Conservation (phyloP, 2,329 filamentous ascomycete genomes). For the Claviceps sorghi region DNA sequence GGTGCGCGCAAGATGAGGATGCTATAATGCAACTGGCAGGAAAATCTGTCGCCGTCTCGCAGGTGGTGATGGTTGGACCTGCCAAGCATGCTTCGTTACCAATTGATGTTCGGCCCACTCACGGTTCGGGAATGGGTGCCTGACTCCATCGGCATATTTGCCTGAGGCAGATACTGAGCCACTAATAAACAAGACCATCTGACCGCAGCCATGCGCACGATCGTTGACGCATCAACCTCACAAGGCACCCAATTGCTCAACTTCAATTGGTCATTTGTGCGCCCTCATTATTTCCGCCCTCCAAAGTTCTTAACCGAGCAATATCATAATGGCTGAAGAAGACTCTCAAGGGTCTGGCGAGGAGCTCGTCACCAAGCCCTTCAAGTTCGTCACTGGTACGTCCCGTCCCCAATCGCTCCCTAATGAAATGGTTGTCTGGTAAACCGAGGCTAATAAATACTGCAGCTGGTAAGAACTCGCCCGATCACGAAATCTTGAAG, state of each 20-base stretch:
- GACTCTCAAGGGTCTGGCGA: too few relatives aligned
- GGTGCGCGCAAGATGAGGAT: slow-evolving; percentile 11
- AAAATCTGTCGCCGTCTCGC: slow-evolving; percentile 15
- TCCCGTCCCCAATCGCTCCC: slow-evolving; percentile 22
- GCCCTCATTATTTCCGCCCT: slow-evolving; percentile 2
- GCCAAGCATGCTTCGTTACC: slow-evolving; percentile 22
- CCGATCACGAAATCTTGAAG: slow-evolving; percentile 5
- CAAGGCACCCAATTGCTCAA: background rate
- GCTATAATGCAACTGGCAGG: slow-evolving; percentile 15
- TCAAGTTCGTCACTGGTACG: slow-evolving; percentile 99
- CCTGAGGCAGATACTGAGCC: slow-evolving; percentile 26
- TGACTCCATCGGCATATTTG: slow-evolving; percentile 21
- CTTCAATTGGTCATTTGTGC: slow-evolving; percentile 12
- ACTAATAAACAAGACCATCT: slow-evolving; percentile 23
- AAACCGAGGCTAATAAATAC: slow-evolving; percentile 27
- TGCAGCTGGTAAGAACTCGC: slow-evolving; percentile 29
- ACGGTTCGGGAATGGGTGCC: slow-evolving; percentile 16
- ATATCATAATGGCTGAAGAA: slow-evolving; percentile 73
- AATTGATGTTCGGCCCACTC: slow-evolving; percentile 18
- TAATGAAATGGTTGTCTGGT: slow-evolving; percentile 20
- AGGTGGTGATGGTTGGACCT: slow-evolving; percentile 15
- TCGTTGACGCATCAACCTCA: slow-evolving; percentile 18
- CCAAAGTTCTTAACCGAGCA: slow-evolving; percentile 17
- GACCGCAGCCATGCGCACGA: slow-evolving; percentile 22
- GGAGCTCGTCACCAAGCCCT: slow-evolving; percentile 87